phyloP scores from a whole-genome alignment of 768 basidiomycete species.

The Pulveroboletus sp. region DNA sequence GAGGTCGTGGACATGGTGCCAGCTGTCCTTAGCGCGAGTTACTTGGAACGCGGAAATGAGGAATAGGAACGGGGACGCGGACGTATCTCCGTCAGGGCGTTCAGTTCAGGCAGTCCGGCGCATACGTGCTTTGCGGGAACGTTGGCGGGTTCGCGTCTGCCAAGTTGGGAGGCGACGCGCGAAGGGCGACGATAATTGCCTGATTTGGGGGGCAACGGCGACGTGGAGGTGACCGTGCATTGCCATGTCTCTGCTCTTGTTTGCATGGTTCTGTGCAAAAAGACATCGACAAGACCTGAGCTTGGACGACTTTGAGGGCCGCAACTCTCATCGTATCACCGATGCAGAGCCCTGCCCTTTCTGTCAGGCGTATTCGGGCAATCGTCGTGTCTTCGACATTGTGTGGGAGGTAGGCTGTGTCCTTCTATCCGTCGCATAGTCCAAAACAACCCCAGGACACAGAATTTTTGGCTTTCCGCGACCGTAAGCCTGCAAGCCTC shows the following conservation, averaged over 20 bases:
- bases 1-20: conserved; percentile 29
- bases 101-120: not conserved
- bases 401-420: conserved; percentile 41
- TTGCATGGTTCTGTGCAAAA: not conserved
- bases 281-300: not conserved
- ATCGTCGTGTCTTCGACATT: conserved; percentile 40
- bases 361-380: conserved; percentile 38
- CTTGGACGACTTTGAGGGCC: not conserved
- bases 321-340: not conserved
- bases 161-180: not conserved
- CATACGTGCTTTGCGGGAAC: not conserved
- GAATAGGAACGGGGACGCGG: not conserved
- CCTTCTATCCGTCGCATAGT: not conserved
- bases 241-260: too few relatives aligned
- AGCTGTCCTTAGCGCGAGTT: not conserved
- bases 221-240: too few relatives aligned
- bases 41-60: not conserved
- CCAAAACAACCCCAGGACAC: conserved; percentile 34
- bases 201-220: conserved; percentile 3
- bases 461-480: conserved; percentile 47
- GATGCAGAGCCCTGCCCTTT: conserved; percentile 27
- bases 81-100: not conserved
- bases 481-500: conserved; percentile 43
- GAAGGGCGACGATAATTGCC: conserved; percentile 5
- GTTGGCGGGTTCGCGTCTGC: not conserved